Conservation (phyloP, 2,329 filamentous ascomycete genomes). For the Penicillium sp. region DNA sequence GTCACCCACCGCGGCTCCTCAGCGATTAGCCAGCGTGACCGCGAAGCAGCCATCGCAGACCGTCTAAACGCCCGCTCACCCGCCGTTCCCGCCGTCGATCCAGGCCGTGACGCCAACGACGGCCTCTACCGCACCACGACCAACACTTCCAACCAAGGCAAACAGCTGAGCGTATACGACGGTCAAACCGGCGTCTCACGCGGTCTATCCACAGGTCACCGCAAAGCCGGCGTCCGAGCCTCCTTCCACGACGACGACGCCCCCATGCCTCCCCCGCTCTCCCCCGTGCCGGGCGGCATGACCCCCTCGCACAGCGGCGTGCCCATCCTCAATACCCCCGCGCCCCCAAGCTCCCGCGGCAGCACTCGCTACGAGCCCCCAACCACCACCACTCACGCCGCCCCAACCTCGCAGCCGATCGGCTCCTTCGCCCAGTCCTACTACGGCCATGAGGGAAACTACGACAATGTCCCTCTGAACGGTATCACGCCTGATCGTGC, state of each 20-base stretch:
- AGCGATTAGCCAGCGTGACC: constrained; percentile 30
- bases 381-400: constrained; percentile 4
- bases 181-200: constrained; percentile 34
- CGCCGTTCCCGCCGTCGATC: constrained; percentile 33
- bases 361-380: constrained; percentile 26
- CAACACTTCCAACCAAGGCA: constrained; percentile 26
- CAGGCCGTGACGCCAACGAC: constrained; percentile 26
- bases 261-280: constrained; percentile 16
- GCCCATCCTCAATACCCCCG: constrained; percentile 30
- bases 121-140: constrained; percentile 33
- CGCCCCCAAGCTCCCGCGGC: constrained; percentile 25
- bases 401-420: constrained; percentile 10
- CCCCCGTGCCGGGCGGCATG: constrained; percentile 21
- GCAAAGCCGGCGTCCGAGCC: constrained; percentile 31
- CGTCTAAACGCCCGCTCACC: constrained; percentile 39
- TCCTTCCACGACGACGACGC: constrained; percentile 18
- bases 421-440: constrained; percentile 20
- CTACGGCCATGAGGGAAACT: constrained; percentile 16
- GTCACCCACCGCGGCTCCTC: constrained; percentile 35
- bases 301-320: constrained; percentile 28
- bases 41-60: constrained; percentile 39
- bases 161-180: constrained; percentile 22
- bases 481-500: constrained; percentile 73
- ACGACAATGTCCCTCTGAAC: constrained; percentile 16
- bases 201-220: constrained; percentile 44